Conservation (phyloP, 352 stramenopile species). For the Halophytophthora batemanensis region DNA sequence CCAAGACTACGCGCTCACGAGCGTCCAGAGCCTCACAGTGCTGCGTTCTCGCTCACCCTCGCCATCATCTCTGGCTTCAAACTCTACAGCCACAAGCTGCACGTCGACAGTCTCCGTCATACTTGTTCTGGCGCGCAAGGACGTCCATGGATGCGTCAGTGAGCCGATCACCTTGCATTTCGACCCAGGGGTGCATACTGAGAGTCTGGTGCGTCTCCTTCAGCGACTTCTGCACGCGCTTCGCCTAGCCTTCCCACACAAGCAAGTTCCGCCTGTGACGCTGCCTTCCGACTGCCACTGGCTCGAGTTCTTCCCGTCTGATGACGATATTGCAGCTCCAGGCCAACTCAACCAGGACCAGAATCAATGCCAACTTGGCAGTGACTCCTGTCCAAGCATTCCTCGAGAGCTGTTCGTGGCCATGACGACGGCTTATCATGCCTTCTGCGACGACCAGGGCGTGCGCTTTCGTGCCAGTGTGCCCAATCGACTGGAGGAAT, state of each 20-base stretch:
- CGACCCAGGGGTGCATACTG: conserved; percentile 50
- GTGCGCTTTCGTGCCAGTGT: conserved; percentile 50
- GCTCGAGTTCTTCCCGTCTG: conserved; percentile 45
- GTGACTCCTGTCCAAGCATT: background rate
- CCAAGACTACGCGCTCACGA: conserved; percentile 45
- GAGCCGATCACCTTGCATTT: conserved; percentile 36
- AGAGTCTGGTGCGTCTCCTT: conserved; percentile 47
- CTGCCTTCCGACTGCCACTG: conserved; percentile 44
- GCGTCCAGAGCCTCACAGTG: conserved; percentile 36
- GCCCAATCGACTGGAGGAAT: conserved; percentile 44
- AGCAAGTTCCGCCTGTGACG: conserved; percentile 26
- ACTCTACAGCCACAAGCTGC: conserved; percentile 4
- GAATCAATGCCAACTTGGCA: background rate
- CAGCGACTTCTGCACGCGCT: conserved; percentile 50
- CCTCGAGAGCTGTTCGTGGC: conserved; percentile 21
- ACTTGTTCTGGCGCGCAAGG: conserved; percentile 18
- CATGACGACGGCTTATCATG: conserved; percentile 47
- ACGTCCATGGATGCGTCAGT: conserved; percentile 5
- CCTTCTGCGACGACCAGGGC: conserved; percentile 59
- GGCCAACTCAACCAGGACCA: conserved; percentile 11
- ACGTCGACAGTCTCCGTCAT: conserved; percentile 30
- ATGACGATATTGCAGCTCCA: background rate
- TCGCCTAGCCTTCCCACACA: conserved; percentile 40
- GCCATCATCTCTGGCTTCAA: background rate
- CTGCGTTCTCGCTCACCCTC: conserved; percentile 15